Conservation (phyloP, 805 yeast genomes). For the Pichia manshurica region DNA sequence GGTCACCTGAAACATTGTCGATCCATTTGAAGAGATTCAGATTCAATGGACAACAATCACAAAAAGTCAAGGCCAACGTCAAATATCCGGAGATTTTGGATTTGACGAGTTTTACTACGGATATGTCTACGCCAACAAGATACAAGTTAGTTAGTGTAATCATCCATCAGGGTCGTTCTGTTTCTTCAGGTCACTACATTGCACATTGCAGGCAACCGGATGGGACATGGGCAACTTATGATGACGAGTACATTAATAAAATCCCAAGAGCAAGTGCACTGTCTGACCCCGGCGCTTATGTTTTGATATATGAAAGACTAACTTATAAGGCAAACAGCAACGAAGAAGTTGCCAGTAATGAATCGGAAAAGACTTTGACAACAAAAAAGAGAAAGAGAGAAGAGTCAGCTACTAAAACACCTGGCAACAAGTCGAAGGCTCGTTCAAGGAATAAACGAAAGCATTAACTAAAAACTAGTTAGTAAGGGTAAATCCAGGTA, state of each 20-base stretch:
- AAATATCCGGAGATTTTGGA: slow-evolving; percentile 75
- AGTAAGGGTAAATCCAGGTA: too few relatives aligned
- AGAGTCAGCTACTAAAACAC: not conserved
- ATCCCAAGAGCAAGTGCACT: slow-evolving; percentile 69
- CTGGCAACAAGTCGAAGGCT: too few relatives aligned
- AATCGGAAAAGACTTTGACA: slow-evolving; percentile 7
- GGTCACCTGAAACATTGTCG: slow-evolving; percentile 83
- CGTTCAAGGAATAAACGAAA: not conserved
- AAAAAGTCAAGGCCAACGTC: slow-evolving; percentile 84
- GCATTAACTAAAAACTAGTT: not conserved
- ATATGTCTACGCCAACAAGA: slow-evolving; percentile 39
- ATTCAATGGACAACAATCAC: slow-evolving; percentile 68
- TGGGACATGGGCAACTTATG: slow-evolving; percentile 89
- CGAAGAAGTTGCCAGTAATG: not conserved
- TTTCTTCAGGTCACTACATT: slow-evolving; percentile 88
- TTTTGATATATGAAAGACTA: slow-evolving; percentile 74
- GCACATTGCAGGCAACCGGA: slow-evolving; percentile 90
- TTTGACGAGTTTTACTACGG: slow-evolving; percentile 54
- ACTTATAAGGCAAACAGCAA: slow-evolving; percentile 43
- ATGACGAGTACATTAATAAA: slow-evolving; percentile 80
- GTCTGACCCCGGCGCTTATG: slow-evolving; percentile 85
- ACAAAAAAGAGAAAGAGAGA: slow-evolving; percentile 16
- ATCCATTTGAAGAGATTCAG: slow-evolving; percentile 89
- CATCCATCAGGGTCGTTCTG: slow-evolving; percentile 91
- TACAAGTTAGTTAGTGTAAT: slow-evolving; percentile 80